Evolutionary conservation across 352 stramenopile genomes (phyloP).

Genomic region (Plasmopara muralis): DNA sequence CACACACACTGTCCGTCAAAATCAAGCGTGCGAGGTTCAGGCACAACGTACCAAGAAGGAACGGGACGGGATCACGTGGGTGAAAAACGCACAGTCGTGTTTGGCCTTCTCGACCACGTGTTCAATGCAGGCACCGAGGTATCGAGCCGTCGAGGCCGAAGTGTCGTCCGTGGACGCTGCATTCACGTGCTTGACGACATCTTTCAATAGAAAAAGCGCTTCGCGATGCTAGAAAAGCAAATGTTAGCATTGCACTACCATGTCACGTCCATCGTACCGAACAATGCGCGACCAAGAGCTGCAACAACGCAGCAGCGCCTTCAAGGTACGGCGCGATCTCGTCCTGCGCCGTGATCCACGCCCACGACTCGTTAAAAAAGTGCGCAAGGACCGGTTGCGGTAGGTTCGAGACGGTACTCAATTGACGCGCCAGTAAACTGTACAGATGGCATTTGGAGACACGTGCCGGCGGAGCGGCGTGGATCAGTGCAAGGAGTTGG

Average conservation of each 20-base stretch:
- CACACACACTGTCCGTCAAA: neutral
- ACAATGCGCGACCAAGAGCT: slow-evolving; percentile 81
- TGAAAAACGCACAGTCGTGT: slow-evolving; percentile 62
- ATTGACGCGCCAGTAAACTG: slow-evolving; percentile 56
- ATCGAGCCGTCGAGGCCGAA: slow-evolving; percentile 56
- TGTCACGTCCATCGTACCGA: slow-evolving; percentile 24
- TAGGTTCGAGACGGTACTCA: slow-evolving; percentile 25
- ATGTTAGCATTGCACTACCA: neutral
- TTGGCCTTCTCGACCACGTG: slow-evolving; percentile 72
- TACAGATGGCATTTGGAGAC: slow-evolving; percentile 65
- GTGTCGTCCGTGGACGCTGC: slow-evolving; percentile 47
- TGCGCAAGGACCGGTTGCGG: slow-evolving; percentile 1
- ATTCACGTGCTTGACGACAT: slow-evolving; percentile 81
- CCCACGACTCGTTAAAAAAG: slow-evolving; percentile 86
- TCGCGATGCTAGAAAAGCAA: slow-evolving; percentile 46
- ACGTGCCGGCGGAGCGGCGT: slow-evolving; percentile 40
- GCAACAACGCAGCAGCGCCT: slow-evolving; percentile 78
- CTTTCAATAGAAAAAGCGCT: slow-evolving; percentile 75
- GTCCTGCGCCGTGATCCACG: slow-evolving; percentile 59
- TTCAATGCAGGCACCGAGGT: slow-evolving; percentile 67
- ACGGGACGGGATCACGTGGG: slow-evolving; percentile 60
- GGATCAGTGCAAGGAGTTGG: slow-evolving; percentile 68
- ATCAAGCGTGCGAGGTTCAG: neutral
- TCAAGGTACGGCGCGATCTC: slow-evolving; percentile 78
- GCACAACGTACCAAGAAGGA: slow-evolving; percentile 50